A percentile compares a stretch with the other conserved stretches of the same genome.
Evolutionary conservation across 768 basidiomycete genomes (phyloP).

Genomic region (Amanita brunnescens): DNA sequence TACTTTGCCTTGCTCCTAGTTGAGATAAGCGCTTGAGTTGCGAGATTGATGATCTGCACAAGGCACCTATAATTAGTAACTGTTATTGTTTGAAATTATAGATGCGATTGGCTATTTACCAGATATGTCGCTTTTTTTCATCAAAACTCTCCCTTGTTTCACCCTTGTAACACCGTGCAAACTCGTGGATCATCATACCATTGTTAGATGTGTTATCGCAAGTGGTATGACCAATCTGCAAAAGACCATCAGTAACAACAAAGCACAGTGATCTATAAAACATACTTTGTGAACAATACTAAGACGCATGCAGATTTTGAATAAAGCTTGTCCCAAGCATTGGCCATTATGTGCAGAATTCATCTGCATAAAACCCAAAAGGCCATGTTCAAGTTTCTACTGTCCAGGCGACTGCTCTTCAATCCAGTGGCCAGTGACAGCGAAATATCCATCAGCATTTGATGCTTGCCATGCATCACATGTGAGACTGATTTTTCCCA

Average conservation of each 20-base stretch:
- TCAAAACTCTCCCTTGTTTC: not conserved
- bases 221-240: not conserved
- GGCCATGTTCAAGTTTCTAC: conserved; percentile 20
- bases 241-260: not conserved
- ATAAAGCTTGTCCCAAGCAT: conserved; percentile 25
- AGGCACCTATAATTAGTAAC: conserved; percentile 16
- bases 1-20: conserved; percentile 18
- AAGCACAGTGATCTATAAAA: not conserved
- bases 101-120: too few relatives aligned
- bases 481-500: not conserved
- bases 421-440: conserved; percentile 31
- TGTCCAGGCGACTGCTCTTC: conserved; percentile 16
- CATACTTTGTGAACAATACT: conserved; percentile 22
- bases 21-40: conserved; percentile 22
- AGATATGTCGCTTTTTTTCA: not conserved
- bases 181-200: not conserved
- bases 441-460: conserved; percentile 30
- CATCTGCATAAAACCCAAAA: conserved; percentile 23
- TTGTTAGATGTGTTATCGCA: not conserved
- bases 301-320: conserved; percentile 19
- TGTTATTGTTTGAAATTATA: too few relatives aligned
- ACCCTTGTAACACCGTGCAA: not conserved
- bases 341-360: conserved; percentile 22
- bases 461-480: conserved; percentile 2
- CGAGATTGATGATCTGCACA: conserved; percentile 27